Evolutionary conservation across 345 rosid genomes (phyloP).

Genomic region (Dimocarpus longan): DNA sequence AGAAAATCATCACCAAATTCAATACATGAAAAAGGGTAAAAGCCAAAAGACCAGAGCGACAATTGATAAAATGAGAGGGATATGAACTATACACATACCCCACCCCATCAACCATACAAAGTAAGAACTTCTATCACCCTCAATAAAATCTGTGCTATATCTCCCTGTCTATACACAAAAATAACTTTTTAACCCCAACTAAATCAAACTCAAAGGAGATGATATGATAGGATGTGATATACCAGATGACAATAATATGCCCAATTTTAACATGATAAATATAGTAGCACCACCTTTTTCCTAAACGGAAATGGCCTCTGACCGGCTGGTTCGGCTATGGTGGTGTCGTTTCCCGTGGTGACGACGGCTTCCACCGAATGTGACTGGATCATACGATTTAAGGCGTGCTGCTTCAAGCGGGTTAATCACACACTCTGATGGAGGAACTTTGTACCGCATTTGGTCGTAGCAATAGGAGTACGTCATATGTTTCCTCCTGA

Average conservation of each 20-base stretch:
- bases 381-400: conserved; percentile 69
- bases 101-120: conserved; percentile 12
- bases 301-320: conserved; percentile 24
- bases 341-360: conserved; percentile 52
- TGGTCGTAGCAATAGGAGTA: conserved; percentile 94
- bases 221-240: neutral
- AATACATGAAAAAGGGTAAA: conserved; percentile 8
- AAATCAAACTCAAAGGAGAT: conserved; percentile 18
- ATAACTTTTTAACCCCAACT: conserved; percentile 17
- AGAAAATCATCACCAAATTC: conserved; percentile 37
- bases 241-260: neutral
- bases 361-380: conserved; percentile 63
- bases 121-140: conserved; percentile 14
- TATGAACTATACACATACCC: conserved; percentile 50
- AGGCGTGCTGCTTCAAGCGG: conserved; percentile 66
- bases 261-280: neutral
- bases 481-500: conserved; percentile 78
- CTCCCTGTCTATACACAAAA: conserved; percentile 43
- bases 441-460: conserved; percentile 67
- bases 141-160: conserved; percentile 32
- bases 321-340: conserved; percentile 36
- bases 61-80: conserved; percentile 31
- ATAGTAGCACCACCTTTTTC: neutral
- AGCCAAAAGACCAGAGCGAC: conserved; percentile 23
- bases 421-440: conserved; percentile 62